Evolutionary conservation across 1,139 yeast genomes (phyloP).

Genomic region (Saccharomyces hybrid): DNA sequence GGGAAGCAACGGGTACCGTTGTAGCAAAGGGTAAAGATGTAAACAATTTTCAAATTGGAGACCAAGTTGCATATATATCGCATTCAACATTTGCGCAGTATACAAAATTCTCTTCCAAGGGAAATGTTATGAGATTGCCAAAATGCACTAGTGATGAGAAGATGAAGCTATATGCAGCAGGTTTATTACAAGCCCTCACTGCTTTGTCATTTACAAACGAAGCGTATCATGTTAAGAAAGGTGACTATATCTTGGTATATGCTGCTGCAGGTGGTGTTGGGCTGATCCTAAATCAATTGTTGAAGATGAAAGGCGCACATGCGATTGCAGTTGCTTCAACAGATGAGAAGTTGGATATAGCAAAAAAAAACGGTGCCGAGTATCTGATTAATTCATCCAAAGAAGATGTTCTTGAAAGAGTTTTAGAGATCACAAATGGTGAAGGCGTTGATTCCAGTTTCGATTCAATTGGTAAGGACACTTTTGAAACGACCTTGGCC

Average conservation of each 20-base stretch:
- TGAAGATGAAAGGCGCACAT: constrained; percentile 57
- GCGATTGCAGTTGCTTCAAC: constrained; percentile 83
- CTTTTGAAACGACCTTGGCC: constrained; percentile 60
- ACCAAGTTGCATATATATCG: constrained; percentile 54
- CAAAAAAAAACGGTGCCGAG: constrained; percentile 69
- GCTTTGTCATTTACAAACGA: constrained; percentile 64
- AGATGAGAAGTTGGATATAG: constrained; percentile 53
- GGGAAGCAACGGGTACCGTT: constrained; percentile 76
- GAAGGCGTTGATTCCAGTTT: constrained; percentile 66
- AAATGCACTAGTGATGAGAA: constrained; percentile 40
- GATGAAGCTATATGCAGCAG: constrained; percentile 51
- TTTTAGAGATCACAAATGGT: constrained; percentile 60
- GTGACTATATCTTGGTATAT: constrained; percentile 66
- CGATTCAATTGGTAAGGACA: constrained; percentile 82
- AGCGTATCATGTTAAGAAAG: constrained; percentile 57
- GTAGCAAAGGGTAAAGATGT: constrained; percentile 62
- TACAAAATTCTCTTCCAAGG: constrained; percentile 40
- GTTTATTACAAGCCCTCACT: constrained; percentile 67
- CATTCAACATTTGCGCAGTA: constrained; percentile 63
- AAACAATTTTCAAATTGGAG: constrained; percentile 54
- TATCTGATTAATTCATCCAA: constrained; percentile 51
- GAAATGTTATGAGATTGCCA: constrained; percentile 44
- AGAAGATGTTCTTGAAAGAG: constrained; percentile 46
- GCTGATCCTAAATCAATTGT: constrained; percentile 55
- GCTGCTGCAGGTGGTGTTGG: constrained; percentile 98